Conservation (phyloP, 2,329 filamentous ascomycete genomes). For the Colletotrichum lini region DNA sequence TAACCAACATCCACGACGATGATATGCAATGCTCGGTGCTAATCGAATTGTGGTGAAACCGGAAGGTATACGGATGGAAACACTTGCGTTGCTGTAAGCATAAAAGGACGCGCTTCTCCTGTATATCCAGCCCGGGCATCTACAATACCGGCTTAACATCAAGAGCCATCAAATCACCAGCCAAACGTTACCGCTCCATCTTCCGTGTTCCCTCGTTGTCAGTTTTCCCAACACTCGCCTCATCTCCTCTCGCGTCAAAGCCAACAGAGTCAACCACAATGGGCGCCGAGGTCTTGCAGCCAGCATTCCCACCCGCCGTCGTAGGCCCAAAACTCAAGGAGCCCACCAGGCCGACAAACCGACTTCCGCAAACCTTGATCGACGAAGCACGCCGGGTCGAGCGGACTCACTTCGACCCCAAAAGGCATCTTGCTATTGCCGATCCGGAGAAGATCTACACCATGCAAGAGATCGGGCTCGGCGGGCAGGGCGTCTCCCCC, state of each 20-base stretch:
- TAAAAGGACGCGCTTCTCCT: no score
- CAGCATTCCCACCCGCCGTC: neutral
- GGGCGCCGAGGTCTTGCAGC: slow-evolving; percentile 6
- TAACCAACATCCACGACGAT: no score
- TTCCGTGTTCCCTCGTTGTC: no score
- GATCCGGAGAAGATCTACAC: slow-evolving; percentile 66
- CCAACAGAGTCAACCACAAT: neutral
- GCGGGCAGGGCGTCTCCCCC: slow-evolving; percentile 71
- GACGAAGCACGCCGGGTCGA: slow-evolving; percentile 44
- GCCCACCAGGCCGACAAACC: slow-evolving; percentile 46
- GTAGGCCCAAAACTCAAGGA: slow-evolving; percentile 5
- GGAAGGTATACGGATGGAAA: no score
- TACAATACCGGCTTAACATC: no score
- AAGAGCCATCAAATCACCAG: no score
- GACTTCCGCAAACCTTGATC: slow-evolving; percentile 48
- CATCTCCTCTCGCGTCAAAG: rapidly evolving
- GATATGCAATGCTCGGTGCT: no score
- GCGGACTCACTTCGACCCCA: slow-evolving; percentile 36
- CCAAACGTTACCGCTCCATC: no score
- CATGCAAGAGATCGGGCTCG: slow-evolving; percentile 75
- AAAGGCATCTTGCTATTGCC: slow-evolving; percentile 65
- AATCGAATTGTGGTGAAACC: no score
- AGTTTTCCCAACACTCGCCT: neutral
- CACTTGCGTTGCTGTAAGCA: no score
- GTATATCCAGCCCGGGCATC: no score